Percentiles rank a stretch among this genome's conserved stretches.
These are phyloP conservation scores for Akanthomyces lecanii DNA, from an alignment of 2,329 filamentous ascomycete species.

Conservation along the genomic window DNA sequence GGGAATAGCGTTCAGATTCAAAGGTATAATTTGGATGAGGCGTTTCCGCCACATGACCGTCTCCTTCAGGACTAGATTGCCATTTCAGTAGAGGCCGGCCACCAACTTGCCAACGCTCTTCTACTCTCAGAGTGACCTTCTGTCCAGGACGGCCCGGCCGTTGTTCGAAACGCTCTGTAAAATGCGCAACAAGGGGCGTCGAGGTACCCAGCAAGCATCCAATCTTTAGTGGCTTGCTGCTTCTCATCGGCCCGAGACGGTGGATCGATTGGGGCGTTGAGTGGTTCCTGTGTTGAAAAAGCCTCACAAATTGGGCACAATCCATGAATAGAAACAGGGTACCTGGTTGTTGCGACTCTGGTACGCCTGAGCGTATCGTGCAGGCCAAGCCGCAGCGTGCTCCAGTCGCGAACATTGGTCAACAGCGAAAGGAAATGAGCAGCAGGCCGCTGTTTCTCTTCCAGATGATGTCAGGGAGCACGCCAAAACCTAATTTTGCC, in stretches of 20 bases:
- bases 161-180: background rate
- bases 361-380: background rate
- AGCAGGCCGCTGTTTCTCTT: background rate
- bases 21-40: too few species aligned
- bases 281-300: conserved; percentile 11
- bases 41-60: too few species aligned
- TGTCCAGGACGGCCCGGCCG: background rate
- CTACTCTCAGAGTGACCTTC: background rate
- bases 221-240: conserved; percentile 8
- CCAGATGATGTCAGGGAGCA: background rate
- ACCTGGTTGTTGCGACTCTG: background rate
- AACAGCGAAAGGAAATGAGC: background rate
- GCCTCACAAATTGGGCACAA: background rate
- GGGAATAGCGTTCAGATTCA: background rate
- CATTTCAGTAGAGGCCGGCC: too few species aligned
- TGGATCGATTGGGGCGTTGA: conserved; percentile 10
- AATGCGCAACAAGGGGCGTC: background rate
- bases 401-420: background rate
- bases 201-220: background rate
- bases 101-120: background rate
- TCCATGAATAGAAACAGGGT: background rate
- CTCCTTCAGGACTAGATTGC: too few species aligned
- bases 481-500: background rate
- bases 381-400: background rate
- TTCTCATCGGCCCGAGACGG: conserved; percentile 14